These are phyloP conservation scores for Telfairia occidentalis DNA, from an alignment of 331 rosid species.

Conservation along the genomic window DNA sequence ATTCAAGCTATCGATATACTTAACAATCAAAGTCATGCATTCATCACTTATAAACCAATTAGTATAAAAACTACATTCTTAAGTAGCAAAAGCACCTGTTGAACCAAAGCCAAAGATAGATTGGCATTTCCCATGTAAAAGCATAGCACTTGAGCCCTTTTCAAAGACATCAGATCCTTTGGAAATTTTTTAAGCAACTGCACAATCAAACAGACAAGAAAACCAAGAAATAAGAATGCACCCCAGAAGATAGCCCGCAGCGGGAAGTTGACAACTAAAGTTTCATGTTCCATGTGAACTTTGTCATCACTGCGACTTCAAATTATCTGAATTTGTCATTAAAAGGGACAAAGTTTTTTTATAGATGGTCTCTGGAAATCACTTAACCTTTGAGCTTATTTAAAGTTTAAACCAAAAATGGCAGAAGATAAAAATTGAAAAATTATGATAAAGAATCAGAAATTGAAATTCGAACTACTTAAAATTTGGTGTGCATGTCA, in stretches of 20 bases:
- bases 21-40: not conserved
- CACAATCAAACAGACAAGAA: slow-evolving; percentile 20
- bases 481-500: not conserved
- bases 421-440: not conserved
- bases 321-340: not conserved
- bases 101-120: slow-evolving; percentile 44
- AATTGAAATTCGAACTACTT: not conserved
- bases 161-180: slow-evolving; percentile 63
- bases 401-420: not conserved
- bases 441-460: not conserved
- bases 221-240: not conserved
- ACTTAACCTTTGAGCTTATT: not conserved
- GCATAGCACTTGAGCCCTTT: slow-evolving; percentile 72
- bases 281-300: not conserved
- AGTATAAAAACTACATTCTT: not conserved
- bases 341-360: not conserved
- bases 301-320: not conserved
- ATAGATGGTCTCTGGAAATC: not conserved
- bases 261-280: not conserved
- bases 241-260: not conserved
- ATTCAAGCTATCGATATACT: not conserved
- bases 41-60: not conserved
- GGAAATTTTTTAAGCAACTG: slow-evolving; percentile 70
- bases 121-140: slow-evolving; percentile 67
- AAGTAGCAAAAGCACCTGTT: slow-evolving; percentile 43